Base-by-base conservation (phyloP, 208 protist genomes). In the Crithidia fasciculata region DNA sequence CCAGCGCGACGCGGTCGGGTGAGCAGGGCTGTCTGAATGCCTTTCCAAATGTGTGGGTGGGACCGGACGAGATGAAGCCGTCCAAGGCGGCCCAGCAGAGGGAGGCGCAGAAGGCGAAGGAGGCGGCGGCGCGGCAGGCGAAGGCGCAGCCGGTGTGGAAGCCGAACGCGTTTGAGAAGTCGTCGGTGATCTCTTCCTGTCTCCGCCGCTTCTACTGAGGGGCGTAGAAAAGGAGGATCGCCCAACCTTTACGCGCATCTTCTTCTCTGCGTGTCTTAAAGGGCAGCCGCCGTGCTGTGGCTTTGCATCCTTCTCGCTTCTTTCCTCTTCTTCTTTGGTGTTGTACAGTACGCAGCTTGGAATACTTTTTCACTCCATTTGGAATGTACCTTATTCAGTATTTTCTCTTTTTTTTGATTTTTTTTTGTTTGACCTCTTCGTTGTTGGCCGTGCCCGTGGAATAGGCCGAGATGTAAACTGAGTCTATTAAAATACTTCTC, bases 151-250 rank as follows among this genome's bases (percentile, higher is more conserved):
- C 47, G 19, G 86, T 86, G 56, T 96, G 92, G 90, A 95, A 84
- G 75, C 89, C 92, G 2, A 94, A 94, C 59, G 89, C 89, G 16
- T 91, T 90, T 66, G 81, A 68, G 41, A 91, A 93, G 58, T 86
- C 78, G 39, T 88, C 88, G n/a, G 70, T 96, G 3, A 69, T 95
- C 6, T 88, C 87, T 13, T 96, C 92, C 2, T 93, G 86, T 64
- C 83, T 96, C 52, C 87, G 86, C 8, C 77, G 82, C 54, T 96
- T 96, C 66, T 93, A 96, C 63, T 96, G 72, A 76, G 10, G 43
- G 69, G 39, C 45, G 12, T 15, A 13, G 12, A 49, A 49, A 49
- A 49, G 12, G 28, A 28, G 28, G 28, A 28, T 28, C 28, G 28
- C 28, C 28, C 28, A 28, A 28, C 28, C 28, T 28, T 1, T 28